Evolutionary conservation across 164 flowering plant species (phyloP), one percentile per base, ranked within the genome.

Genomic region (Chloranthus sessilifolius): DNA sequence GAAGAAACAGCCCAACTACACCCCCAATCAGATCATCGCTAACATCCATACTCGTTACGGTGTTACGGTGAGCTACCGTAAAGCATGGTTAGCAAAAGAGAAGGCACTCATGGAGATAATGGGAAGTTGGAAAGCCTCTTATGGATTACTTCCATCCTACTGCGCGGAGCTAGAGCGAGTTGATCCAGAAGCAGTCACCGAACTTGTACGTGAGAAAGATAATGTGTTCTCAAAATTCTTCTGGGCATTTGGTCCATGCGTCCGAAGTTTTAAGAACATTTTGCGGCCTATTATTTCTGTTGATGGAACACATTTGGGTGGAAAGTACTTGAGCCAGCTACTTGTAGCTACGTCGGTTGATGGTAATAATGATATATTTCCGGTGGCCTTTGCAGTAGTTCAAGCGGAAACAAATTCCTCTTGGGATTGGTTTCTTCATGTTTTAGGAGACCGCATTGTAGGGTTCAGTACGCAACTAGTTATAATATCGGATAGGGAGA

Each of bases 341-440:
- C 24, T 43, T 17, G 24, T 20, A 19, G 47, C 47, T 2, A 16
- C 47, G 8, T 20, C 47, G 12, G 26, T 43, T 2, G 47, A 43
- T 43, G 47, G 25, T 19, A 43, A 43, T 23, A 22, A 43, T 43
- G 47, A 22, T 7, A 4, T n/a, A 15, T 43, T 43, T 43, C 47
- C 47, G 4, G 10, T 43, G 11, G 47, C 47, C 2, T 43, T 43
- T 14, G 47, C 47, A 14, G 22, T 43, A 1, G 47, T 23, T 19
- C 25, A 43, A 43, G 4, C 16, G 8, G 47, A 43, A 14, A 22
- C 7, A 7, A 15, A 43, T 43, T 23, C 16, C 7, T 19, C 9
- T 22, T 43, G 47, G 47, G 22, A 20, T 19, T 43, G 47, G 47
- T 43, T 43, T 43, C 47, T 43, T 6, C 8, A 12, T 20, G 22